Evolutionary conservation across 352 stramenopile species (phyloP).

Genomic region (Phytopythium boreale): DNA sequence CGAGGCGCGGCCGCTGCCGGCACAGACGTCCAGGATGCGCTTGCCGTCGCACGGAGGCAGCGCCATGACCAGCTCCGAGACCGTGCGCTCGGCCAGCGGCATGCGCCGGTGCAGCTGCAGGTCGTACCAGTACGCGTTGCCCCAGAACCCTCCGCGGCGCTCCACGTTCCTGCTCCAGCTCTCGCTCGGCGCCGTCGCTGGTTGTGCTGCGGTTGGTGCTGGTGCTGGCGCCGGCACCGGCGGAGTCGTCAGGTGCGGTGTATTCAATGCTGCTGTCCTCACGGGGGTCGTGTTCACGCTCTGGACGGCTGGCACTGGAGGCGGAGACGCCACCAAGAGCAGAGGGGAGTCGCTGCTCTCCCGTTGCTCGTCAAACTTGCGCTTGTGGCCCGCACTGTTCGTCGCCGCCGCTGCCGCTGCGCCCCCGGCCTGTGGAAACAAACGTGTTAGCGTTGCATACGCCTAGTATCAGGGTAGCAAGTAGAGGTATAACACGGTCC

Average conservation of each 20-base stretch:
- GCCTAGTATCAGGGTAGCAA: not conserved
- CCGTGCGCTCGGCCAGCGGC: constrained; percentile 53
- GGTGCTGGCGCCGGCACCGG: not conserved
- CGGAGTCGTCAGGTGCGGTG: not conserved
- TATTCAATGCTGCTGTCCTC: not conserved
- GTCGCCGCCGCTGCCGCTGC: not conserved
- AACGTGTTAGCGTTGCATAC: not conserved
- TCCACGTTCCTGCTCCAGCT: constrained; percentile 60
- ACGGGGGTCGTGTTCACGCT: not conserved
- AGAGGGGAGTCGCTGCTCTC: not conserved
- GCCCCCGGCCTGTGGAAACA: not conserved
- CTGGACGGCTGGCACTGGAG: too few relatives aligned
- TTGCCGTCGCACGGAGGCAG: constrained; percentile 59
- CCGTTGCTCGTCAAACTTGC: not conserved
- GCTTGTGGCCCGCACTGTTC: not conserved
- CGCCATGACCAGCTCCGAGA: constrained; percentile 57
- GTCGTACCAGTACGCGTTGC: constrained; percentile 78
- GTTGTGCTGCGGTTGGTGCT: not conserved
- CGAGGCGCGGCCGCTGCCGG: constrained; percentile 55
- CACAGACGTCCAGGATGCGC: constrained; percentile 62
- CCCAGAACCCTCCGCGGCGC: constrained; percentile 66
- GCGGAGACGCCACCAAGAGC: not conserved
- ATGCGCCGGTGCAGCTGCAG: constrained; percentile 56
- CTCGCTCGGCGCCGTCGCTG: not conserved
- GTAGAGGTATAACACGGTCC: too few relatives aligned